phyloP scores from a whole-genome alignment of 805 yeast genomes.

The Pichia occidentalis region DNA sequence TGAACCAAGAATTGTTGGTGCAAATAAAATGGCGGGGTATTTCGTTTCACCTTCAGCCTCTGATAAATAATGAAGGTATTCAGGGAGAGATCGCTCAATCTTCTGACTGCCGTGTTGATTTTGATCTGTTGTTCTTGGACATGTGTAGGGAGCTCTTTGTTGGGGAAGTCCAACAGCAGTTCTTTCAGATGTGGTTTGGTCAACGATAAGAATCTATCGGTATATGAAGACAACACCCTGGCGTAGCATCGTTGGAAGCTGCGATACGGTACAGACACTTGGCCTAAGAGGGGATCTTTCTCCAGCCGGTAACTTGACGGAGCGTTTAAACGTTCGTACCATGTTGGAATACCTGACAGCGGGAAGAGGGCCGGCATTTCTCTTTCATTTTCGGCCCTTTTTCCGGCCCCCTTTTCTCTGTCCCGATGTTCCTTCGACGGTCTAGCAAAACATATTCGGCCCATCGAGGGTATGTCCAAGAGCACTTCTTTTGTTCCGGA shows the following conservation, averaged over 20 bases:
- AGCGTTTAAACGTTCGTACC: conserved; percentile 8
- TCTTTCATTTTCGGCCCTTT: not conserved
- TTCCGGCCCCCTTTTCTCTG: too few relatives aligned
- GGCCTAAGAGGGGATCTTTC: not conserved
- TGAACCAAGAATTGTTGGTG: conserved; percentile 17
- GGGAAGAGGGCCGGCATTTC: not conserved
- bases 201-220: conserved; percentile 4
- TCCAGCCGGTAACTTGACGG: conserved; percentile 8
- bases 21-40: conserved; percentile 15
- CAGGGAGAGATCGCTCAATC: conserved; percentile 7
- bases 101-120: conserved; percentile 4
- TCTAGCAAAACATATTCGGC: conserved; percentile 5
- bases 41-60: conserved; percentile 10
- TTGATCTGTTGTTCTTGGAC: conserved; percentile 6
- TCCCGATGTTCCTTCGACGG: not conserved
- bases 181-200: conserved; percentile 3
- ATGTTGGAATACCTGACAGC: conserved; percentile 5
- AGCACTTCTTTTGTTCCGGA: not conserved
- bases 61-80: conserved; percentile 12
- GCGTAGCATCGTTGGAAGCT: conserved; percentile 9
- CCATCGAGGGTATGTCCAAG: conserved; percentile 1
- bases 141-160: conserved; percentile 1
- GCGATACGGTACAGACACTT: not conserved
- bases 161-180: not conserved
- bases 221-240: conserved; percentile 2